A percentile compares a stretch with the other conserved stretches of the same genome.
These are phyloP conservation scores for Cyberlindnera sargentensis DNA, from an alignment of 805 yeast species.

Conservation along the genomic window DNA sequence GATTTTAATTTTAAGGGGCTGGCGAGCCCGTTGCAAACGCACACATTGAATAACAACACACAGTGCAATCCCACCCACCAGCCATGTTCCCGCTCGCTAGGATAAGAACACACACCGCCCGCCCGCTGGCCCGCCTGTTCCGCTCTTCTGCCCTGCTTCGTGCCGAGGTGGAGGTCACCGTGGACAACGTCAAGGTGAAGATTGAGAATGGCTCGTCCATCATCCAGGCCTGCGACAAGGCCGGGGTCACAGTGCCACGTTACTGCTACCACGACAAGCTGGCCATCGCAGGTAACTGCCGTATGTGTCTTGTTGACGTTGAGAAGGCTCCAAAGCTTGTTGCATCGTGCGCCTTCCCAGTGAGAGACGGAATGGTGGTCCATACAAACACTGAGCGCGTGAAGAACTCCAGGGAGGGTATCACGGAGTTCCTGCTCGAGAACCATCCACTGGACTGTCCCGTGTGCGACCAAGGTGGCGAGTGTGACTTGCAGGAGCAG, in stretches of 20 bases:
- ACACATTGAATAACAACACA: neutral
- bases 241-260: slow-evolving; percentile 82
- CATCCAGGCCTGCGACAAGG: slow-evolving; percentile 87
- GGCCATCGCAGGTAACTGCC: slow-evolving; percentile 87
- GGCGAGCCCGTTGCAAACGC: neutral
- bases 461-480: slow-evolving; percentile 92
- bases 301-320: slow-evolving; percentile 88
- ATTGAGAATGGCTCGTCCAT: slow-evolving; percentile 85
- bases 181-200: slow-evolving; percentile 66
- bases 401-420: slow-evolving; percentile 81
- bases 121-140: slow-evolving; percentile 22
- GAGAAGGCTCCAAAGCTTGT: slow-evolving; percentile 86
- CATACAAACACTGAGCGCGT: slow-evolving; percentile 73
- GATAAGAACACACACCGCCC: slow-evolving; percentile 3
- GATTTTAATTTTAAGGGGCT: neutral
- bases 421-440: slow-evolving; percentile 79
- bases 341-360: slow-evolving; percentile 90
- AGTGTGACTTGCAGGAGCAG: slow-evolving; percentile 89
- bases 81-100: slow-evolving; percentile 12
- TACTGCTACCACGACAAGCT: slow-evolving; percentile 89
- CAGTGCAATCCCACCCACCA: neutral
- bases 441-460: slow-evolving; percentile 93
- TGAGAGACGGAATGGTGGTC: slow-evolving; percentile 83
- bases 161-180: slow-evolving; percentile 50
- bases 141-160: slow-evolving; percentile 26